These are phyloP conservation scores for Trichoderma sp. DNA, from an alignment of 2,329 filamentous ascomycete species.

Conservation along the genomic window DNA sequence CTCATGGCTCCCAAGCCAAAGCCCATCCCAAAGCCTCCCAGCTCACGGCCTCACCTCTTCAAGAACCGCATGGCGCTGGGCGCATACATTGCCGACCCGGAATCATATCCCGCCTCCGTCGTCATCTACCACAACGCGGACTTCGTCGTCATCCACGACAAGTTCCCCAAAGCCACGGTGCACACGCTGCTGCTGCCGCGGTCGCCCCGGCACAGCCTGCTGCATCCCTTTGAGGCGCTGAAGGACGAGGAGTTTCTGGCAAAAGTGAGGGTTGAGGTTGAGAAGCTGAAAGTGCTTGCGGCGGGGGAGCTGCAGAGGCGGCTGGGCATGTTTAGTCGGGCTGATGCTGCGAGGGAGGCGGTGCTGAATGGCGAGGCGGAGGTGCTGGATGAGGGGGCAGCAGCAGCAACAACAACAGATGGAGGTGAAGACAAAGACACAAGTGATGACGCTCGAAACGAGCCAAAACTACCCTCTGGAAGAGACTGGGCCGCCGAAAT, in stretches of 20 bases:
- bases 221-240: constrained; percentile 80
- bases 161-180: constrained; percentile 81
- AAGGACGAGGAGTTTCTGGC: constrained; percentile 70
- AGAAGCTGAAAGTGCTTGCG: constrained; percentile 65
- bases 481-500: constrained; percentile 80
- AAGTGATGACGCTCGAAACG: not conserved
- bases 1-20: constrained; percentile 47
- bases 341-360: constrained; percentile 67
- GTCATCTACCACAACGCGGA: constrained; percentile 69
- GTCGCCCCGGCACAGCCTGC: constrained; percentile 58
- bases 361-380: constrained; percentile 64
- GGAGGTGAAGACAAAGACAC: not conserved
- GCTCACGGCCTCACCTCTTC: constrained; percentile 42
- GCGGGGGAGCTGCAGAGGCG: constrained; percentile 74
- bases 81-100: constrained; percentile 67
- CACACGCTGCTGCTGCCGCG: constrained; percentile 90
- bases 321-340: constrained; percentile 65
- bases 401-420: constrained; percentile 28
- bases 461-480: constrained; percentile 62
- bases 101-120: constrained; percentile 60
- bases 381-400: too few species aligned
- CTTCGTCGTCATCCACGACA: constrained; percentile 79
- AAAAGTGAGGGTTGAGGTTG: constrained; percentile 63
- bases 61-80: constrained; percentile 65
- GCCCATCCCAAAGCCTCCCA: constrained; percentile 29